Conservation (phyloP, 345 rosid species). For the Eucalyptus polyanthemos region DNA sequence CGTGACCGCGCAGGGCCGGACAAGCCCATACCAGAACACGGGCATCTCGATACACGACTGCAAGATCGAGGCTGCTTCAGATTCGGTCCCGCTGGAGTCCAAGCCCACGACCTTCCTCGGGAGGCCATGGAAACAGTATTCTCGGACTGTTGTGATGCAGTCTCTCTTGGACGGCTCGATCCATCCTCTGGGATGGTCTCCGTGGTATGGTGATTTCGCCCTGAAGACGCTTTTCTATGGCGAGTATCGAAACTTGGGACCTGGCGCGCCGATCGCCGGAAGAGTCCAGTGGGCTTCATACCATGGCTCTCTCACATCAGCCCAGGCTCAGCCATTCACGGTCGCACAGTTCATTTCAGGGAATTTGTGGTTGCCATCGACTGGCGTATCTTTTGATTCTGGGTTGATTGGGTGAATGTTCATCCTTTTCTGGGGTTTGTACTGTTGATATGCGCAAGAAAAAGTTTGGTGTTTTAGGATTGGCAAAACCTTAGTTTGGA, state of each 20-base stretch:
- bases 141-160: neutral
- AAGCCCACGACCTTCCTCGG: neutral
- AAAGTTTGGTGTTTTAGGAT: neutral
- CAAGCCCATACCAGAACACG: neutral
- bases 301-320: neutral
- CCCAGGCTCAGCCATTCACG: neutral
- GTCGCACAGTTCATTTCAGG: neutral
- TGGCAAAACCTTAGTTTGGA: neutral
- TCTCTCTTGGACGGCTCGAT: neutral
- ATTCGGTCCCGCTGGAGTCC: neutral
- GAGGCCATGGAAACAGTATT: neutral
- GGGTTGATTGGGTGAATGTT: neutral
- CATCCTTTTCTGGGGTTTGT: neutral
- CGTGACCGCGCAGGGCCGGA: neutral
- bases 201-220: neutral
- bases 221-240: neutral
- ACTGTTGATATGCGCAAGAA: neutral
- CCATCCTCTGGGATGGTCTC: neutral
- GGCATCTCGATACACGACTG: neutral
- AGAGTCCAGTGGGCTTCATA: neutral
- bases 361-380: neutral
- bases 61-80: neutral
- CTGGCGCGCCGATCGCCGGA: neutral
- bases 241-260: neutral
- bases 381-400: neutral